Evolutionary conservation across 805 yeast genomes (phyloP), one percentile per base, ranked within the genome.

Genomic region (Teunomyces atbi): DNA sequence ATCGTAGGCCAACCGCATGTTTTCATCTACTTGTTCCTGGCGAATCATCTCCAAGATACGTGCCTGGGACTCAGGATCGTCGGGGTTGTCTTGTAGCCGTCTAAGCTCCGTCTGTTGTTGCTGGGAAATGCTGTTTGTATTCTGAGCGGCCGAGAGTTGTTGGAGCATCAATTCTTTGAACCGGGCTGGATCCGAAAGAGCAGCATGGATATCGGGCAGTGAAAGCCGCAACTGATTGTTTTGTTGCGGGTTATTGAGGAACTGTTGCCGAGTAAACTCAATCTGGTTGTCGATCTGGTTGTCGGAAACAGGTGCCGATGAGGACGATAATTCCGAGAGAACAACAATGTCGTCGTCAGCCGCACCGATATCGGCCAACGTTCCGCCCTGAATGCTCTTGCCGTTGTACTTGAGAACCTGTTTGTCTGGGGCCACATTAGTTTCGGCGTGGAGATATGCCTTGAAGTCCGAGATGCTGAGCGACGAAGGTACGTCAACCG

Each of bases 1-100:
- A 48, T 91, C 97, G 61, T 83, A 74, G 0, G 99, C 98, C 52
- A 81, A 74, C 39, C 81, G 75, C 73, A 86, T 71, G 59, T 89
- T 89, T 51, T 89, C 95, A 49, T 89, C 88, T 41, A 92, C 83
- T 34, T 83, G 87, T 55, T 80, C 81, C 55, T 82, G 84, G 49
- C 82, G 79, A 45, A 84, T 84, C 45, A 84, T 57, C 55, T 88
- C 92, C 59, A 82, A 54, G 37, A 89, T 83, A 53, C 76, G 76
- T 16, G 73, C 75, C 55, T 86, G 89, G 49, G 77, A 82, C 29
- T 78, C 87, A 15, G 88, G 87, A 55, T 81, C 77, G 58, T 84
- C 88, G 3, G 91, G 91, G 54, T 85, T 78, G 35, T 73, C 71
- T 61, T 83, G 79, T 19, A 86, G 58, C 36, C 74, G 65, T 29